A percentile compares a stretch with the other conserved stretches of the same genome.
These are phyloP conservation scores for Coprinellus micaceus DNA, from an alignment of 768 basidiomycete species.

Conservation along the genomic window DNA sequence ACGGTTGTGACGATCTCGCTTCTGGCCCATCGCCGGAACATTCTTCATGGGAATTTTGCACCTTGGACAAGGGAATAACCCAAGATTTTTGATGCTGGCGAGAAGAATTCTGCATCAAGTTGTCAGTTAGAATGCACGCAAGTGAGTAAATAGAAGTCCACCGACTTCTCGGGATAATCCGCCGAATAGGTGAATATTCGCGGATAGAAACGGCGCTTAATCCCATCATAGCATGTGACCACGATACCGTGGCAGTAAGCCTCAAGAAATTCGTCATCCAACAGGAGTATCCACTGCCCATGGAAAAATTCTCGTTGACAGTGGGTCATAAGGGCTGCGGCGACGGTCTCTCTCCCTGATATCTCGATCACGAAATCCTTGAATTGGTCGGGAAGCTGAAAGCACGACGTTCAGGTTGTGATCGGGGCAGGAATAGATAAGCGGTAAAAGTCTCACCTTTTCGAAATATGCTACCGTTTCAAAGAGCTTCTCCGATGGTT, in stretches of 20 bases:
- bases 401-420: too few species aligned
- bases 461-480: neutral
- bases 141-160: neutral
- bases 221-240: slow-evolving; percentile 25
- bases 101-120: slow-evolving; percentile 22
- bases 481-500: neutral
- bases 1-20: neutral
- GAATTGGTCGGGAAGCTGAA: neutral
- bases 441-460: neutral
- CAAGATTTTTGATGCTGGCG: slow-evolving; percentile 17
- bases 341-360: neutral
- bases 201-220: slow-evolving; percentile 28
- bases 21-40: slow-evolving; percentile 9
- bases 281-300: slow-evolving; percentile 22
- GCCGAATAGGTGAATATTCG: slow-evolving; percentile 33
- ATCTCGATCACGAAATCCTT: neutral
- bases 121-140: neutral
- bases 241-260: slow-evolving; percentile 32
- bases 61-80: slow-evolving; percentile 15
- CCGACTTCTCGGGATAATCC: slow-evolving; percentile 41
- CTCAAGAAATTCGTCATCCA: slow-evolving; percentile 31
- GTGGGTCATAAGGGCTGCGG: neutral
- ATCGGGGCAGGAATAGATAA: too few species aligned
- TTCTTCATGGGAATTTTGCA: slow-evolving; percentile 12
- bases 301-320: slow-evolving; percentile 23